Base-by-base conservation (phyloP, 352 stramenopile genomes). In the Globisporangium iwayamae region DNA sequence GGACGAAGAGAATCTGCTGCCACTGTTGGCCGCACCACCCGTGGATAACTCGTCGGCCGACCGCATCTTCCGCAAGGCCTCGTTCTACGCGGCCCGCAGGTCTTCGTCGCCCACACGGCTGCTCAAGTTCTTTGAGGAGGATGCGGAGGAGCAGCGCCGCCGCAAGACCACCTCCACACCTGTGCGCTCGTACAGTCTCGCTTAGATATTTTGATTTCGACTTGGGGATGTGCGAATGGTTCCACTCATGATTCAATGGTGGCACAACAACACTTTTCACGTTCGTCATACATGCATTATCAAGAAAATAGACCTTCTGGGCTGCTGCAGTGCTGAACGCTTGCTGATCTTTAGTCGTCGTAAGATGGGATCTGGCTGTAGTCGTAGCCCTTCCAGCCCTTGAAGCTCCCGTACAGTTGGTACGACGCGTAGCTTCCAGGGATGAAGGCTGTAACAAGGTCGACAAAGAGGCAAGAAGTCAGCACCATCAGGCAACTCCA, bases 361-460 rank as follows among this genome's bases (percentile, higher is more conserved):
- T 93, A 94, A 46, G 84, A 93, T 43, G 86, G 84, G 52, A 94
- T 79, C 59, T 94, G 82, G 68, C 78, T 85, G 74, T 93, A 94
- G 67, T 89, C 62, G 73, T 92, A 94, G 60, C 86, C 86, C 60
- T 87, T 87, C 86, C 86, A 94, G 55, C 84, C 86, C 63, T 92
- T 90, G 74, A 74, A 94, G 32, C 76, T 81, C 1, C 86, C 86
- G 63, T 93, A 94, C 14, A 94, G 76, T 67, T 93, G 83, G 61
- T 76, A 78, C 13, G 72, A 83, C 54, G 86, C 86, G 63, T 94
- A 94, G 72, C 79, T 90, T 4, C 86, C 86, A 1, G 86, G 86
- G 28, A 94, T 90, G 63, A 94, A 94, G 9, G 86, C 86, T 94
- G 63, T 39, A 63, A 20, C n/a, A n/a, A 62, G 16, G 36, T 16